Percentiles rank a stretch among this genome's conserved stretches.
phyloP scores from a whole-genome alignment of 345 rosid genomes.

The Geranium rotundifolium region DNA sequence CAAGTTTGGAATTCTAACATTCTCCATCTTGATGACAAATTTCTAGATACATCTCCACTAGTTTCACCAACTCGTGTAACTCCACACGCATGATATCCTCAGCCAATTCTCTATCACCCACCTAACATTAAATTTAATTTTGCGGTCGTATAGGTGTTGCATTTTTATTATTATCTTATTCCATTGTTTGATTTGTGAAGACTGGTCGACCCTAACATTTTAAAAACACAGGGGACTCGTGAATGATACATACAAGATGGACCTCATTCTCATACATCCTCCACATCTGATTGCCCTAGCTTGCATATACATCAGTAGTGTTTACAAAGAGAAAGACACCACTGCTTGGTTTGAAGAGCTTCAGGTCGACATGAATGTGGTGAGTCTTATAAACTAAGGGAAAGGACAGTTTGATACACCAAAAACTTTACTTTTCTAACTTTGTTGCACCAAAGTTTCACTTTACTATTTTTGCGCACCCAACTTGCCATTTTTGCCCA shows the following conservation, averaged over 20 bases:
- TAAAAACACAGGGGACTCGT: conserved; percentile 69
- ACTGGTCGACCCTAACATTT: not conserved
- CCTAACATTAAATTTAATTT: not conserved
- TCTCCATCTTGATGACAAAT: too few relatives aligned
- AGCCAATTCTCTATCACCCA: not conserved
- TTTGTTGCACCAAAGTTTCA: too few relatives aligned
- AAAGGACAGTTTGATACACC: too few relatives aligned
- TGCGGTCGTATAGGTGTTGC: not conserved
- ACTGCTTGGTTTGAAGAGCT: conserved; percentile 98
- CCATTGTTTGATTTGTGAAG: not conserved
- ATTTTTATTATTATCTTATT: not conserved
- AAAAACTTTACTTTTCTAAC: too few relatives aligned
- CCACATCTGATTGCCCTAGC: conserved; percentile 85
- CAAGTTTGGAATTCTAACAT: too few relatives aligned
- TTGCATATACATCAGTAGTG: conserved; percentile 81
- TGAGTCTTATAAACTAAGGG: conserved; percentile 24
- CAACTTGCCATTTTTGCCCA: too few relatives aligned
- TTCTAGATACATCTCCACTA: too few relatives aligned
- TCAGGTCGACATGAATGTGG: conserved; percentile 90
- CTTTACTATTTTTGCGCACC: too few relatives aligned
- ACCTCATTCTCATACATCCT: conserved; percentile 78
- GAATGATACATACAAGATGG: conserved; percentile 95
- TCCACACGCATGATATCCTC: too few relatives aligned
- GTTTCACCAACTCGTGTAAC: too few relatives aligned
- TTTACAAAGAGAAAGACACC: conserved; percentile 59